Evolutionary conservation across 208 protist species (phyloP), one percentile per base, ranked within the genome.

Genomic region (Chromosphaera perkinsii): DNA sequence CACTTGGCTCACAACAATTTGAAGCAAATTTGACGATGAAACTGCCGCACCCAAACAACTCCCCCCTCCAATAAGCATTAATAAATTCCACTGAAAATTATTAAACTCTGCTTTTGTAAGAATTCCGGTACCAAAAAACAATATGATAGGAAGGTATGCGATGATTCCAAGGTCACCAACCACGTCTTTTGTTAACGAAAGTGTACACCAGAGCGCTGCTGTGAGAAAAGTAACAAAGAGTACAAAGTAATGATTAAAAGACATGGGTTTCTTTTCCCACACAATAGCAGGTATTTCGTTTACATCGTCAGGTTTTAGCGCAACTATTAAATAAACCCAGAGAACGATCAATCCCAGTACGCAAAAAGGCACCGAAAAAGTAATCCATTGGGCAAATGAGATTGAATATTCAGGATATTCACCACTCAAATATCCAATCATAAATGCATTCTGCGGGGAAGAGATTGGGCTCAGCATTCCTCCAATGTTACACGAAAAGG

Each of bases 391-490:
- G 20, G 79, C 75, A 63, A 93, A 93, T 29, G 80, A 84, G 2
- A 93, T 26, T 26, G 17, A 10, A n/a, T 43, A 10, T 29, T n/a
- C 80, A 31, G 83, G 79, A 56, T 65, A 43, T 12, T 14, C 7
- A 29, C 33, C 49, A 24, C 5, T 24, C 12, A 92, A 79, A 24
- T 81, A 78, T 5, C 76, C 78, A 47, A 92, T 81, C n/a, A 89
- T 86, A 7, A 93, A 82, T 17, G 88, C 90, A 78, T 93, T 95
- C 79, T 94, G 90, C 51, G 91, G 91, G 7, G 88, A 92, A 5
- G 90, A 88, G 55, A 94, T 91, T 26, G 91, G 91, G 0, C 87
- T 92, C 26, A 92, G 80, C 90, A 94, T 94, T 24, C 90, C 90
- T n/a, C 89, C 90, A 36, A 94, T 72, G 72, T 94, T 92, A 75